phyloP scores from a whole-genome alignment of 768 basidiomycete species.

The Trametes gibbosa region DNA sequence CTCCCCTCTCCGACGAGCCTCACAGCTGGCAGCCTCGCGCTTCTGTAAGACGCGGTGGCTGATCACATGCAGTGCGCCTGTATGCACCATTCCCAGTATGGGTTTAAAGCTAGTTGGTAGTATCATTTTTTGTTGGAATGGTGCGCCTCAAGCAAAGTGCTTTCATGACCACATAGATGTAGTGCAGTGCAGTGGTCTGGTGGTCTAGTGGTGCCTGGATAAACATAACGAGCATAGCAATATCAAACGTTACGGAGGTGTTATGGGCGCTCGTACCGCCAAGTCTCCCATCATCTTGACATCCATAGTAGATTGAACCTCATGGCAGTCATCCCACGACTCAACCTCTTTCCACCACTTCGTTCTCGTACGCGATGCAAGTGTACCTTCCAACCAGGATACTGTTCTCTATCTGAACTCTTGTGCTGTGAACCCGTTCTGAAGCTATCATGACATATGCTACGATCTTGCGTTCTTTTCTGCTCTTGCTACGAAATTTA shows the following conservation, averaged over 20 bases:
- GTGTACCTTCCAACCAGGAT: neutral
- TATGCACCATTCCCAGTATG: neutral
- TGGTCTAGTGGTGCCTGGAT: no score
- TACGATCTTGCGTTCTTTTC: conserved; percentile 8
- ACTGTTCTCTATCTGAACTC: no score
- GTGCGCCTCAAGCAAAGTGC: no score
- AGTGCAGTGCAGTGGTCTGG: no score
- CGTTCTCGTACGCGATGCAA: neutral
- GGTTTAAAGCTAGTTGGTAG: neutral
- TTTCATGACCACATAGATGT: no score
- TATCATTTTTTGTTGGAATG: no score
- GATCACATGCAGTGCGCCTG: neutral
- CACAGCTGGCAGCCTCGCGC: conserved; percentile 31
- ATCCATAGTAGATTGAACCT: neutral
- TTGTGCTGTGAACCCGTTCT: neutral
- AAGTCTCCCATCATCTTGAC: neutral
- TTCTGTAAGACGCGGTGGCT: conserved; percentile 4
- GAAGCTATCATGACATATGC: neutral
- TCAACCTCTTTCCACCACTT: neutral
- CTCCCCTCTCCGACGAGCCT: conserved; percentile 31
- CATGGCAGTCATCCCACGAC: neutral
- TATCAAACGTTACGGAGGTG: no score
- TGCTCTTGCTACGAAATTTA: conserved; percentile 1
- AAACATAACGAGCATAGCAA: no score
- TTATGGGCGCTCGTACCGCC: neutral